A percentile compares a stretch with the other conserved stretches of the same genome.
Evolutionary conservation across 1,139 yeast species (phyloP).

Genomic region (Kodamaea derodonti): DNA sequence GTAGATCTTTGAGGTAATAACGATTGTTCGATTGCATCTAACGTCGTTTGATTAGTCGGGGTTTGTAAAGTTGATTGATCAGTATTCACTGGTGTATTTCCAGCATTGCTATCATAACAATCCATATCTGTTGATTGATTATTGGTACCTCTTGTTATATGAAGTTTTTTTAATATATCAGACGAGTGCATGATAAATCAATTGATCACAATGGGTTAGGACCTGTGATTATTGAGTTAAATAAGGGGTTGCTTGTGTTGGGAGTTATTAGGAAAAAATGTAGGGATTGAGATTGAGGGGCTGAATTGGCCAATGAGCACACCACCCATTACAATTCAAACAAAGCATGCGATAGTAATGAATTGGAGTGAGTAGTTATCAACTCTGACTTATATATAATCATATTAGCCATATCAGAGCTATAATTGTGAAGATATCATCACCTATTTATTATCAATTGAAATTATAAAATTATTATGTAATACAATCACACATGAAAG

Average conservation of each 20-base stretch:
- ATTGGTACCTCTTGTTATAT: slow-evolving; percentile 17
- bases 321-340: no score
- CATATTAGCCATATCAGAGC: no score
- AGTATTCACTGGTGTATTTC: slow-evolving; percentile 1
- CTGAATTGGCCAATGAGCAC: neutral
- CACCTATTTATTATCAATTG: no score
- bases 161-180: slow-evolving; percentile 22
- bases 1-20: slow-evolving; percentile 23
- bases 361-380: no score
- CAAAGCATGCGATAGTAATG: no score
- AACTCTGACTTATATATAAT: no score
- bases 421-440: no score
- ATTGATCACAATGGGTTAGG: neutral
- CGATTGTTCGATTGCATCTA: slow-evolving; percentile 19
- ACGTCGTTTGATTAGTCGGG: slow-evolving; percentile 2
- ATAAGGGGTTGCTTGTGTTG: neutral
- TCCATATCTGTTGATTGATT: slow-evolving; percentile 1
- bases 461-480: no score
- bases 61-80: neutral
- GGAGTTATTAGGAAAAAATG: neutral
- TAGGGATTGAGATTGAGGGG: neutral
- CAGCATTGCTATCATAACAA: no score
- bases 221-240: neutral
- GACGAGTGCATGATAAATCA: slow-evolving; percentile 17
- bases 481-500: no score